Conservation (phyloP, 78 protist species). For the Fonticula alba region DNA sequence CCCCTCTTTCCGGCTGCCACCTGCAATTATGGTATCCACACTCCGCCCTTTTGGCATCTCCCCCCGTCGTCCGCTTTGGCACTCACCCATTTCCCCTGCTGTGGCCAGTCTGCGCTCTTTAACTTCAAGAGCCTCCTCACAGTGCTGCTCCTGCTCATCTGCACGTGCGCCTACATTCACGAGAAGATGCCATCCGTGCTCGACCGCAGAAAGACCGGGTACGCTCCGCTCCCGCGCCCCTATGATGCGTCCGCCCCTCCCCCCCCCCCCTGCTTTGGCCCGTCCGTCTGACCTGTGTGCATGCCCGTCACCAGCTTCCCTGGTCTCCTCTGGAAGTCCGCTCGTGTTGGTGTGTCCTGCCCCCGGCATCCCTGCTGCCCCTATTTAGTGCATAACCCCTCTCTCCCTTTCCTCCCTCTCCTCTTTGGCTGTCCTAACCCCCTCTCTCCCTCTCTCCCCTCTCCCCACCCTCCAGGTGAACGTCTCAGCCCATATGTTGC, state of each 20-base stretch:
- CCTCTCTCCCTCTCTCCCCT: too few relatives aligned
- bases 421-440: not conserved
- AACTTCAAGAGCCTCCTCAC: conserved; percentile 10
- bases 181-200: not conserved
- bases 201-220: conserved; percentile 5
- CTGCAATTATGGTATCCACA: too few relatives aligned
- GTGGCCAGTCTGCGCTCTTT: conserved; percentile 16
- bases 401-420: not conserved
- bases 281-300: not conserved
- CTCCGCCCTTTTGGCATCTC: too few relatives aligned
- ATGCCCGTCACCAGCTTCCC: not conserved
- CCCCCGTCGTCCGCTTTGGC: too few relatives aligned
- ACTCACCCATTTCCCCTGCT: too few relatives aligned
- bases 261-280: not conserved
- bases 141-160: conserved; percentile 11
- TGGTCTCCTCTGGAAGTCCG: too few relatives aligned
- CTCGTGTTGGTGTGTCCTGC: not conserved
- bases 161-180: conserved; percentile 5
- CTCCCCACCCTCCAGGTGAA: not conserved
- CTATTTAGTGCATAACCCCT: not conserved
- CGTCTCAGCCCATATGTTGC: not conserved
- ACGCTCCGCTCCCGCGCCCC: not conserved
- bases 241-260: not conserved
- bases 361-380: not conserved
- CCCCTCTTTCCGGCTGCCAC: too few relatives aligned